Evolutionary conservation across 2,329 filamentous ascomycete species (phyloP).

Genomic region (Fusarium falciforme): DNA sequence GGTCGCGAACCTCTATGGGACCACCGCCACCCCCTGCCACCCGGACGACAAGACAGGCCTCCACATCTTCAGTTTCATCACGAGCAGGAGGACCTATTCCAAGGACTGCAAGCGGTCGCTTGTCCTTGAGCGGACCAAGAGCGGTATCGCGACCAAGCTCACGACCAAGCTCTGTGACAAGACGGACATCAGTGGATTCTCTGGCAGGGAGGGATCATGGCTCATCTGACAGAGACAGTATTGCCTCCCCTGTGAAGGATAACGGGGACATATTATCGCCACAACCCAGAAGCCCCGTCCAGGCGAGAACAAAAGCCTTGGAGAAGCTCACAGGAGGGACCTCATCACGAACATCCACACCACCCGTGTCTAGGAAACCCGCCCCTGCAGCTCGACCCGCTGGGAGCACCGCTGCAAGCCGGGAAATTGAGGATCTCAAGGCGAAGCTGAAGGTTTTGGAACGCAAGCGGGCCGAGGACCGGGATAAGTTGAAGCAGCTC

Average conservation of each 20-base stretch:
- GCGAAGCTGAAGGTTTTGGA: conserved; percentile 89
- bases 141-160: conserved; percentile 50
- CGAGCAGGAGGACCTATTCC: conserved; percentile 47
- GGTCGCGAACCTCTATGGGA: conserved; percentile 73
- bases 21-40: conserved; percentile 66
- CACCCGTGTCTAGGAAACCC: conserved; percentile 48
- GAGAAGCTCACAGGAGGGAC: conserved; percentile 61
- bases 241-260: conserved; percentile 59
- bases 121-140: conserved; percentile 53
- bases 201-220: conserved; percentile 53
- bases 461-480: conserved; percentile 85
- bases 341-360: conserved; percentile 44
- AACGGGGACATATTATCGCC: conserved; percentile 63
- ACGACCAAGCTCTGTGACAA: conserved; percentile 53
- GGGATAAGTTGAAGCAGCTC: conserved; percentile 83
- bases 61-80: conserved; percentile 55
- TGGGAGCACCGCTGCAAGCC: conserved; percentile 62
- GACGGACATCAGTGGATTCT: conserved; percentile 61
- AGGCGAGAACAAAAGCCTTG: conserved; percentile 61
- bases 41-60: conserved; percentile 57
- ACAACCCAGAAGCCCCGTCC: conserved; percentile 62
- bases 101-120: conserved; percentile 55
- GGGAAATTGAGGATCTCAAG: conserved; percentile 88
- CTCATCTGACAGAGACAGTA: conserved; percentile 51
- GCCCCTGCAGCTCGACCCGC: conserved; percentile 49